Percentiles rank a stretch among this genome's conserved stretches.
phyloP scores from a whole-genome alignment of 345 rosid genomes.

The Diplotaxis tenuifolia region DNA sequence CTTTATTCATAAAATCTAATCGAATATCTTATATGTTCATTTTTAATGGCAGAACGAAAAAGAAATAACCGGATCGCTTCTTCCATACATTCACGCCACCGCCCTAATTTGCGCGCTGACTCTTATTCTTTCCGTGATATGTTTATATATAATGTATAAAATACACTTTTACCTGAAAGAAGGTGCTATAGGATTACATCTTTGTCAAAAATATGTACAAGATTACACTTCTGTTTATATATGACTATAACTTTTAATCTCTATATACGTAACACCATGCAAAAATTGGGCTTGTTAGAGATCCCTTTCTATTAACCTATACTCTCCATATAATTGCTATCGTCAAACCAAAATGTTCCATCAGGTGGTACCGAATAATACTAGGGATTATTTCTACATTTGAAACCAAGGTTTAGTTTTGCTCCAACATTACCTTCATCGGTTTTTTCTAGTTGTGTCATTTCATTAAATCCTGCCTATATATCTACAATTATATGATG shows the following conservation, averaged over 20 bases:
- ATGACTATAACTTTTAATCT: not conserved
- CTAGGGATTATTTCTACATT: not conserved
- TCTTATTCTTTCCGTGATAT: constrained; percentile 2
- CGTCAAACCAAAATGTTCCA: not conserved
- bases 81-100: constrained; percentile 14
- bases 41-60: constrained; percentile 8
- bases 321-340: not conserved
- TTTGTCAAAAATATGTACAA: not conserved
- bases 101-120: constrained; percentile 26
- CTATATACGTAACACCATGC: not conserved
- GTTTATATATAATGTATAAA: not conserved
- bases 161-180: not conserved
- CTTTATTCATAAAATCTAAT: not conserved
- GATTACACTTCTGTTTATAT: not conserved
- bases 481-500: not conserved
- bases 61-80: constrained; percentile 6
- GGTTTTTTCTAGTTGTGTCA: not conserved
- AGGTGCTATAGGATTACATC: not conserved
- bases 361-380: not conserved
- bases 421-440: not conserved
- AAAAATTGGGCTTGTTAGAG: not conserved
- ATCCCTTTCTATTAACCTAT: not conserved
- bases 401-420: not conserved
- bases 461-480: not conserved
- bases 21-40: not conserved